Evolutionary conservation across 2,329 filamentous ascomycete genomes (phyloP).

Genomic region (Aspergillus fumigatiaffinis): DNA sequence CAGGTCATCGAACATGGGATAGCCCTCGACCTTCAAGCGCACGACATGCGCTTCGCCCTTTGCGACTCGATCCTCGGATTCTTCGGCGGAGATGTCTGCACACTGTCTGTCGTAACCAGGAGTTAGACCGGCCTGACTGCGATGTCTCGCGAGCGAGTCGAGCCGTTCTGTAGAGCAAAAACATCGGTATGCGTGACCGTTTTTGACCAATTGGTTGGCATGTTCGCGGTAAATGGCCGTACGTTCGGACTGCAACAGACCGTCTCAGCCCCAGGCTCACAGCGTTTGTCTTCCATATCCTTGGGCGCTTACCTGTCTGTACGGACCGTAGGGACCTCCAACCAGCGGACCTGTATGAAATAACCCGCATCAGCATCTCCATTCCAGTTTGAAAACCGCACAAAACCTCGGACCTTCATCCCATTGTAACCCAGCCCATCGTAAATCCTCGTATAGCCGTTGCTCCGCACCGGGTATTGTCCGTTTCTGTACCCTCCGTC

Average conservation of each 20-base stretch:
- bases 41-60: constrained; percentile 71
- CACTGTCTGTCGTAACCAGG: constrained; percentile 72
- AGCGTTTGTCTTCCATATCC: neutral
- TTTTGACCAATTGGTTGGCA: constrained; percentile 63
- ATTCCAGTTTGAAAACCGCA: neutral
- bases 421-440: constrained; percentile 88
- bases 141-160: constrained; percentile 60
- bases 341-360: constrained; percentile 63
- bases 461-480: constrained; percentile 76
- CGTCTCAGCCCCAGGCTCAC: neutral
- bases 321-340: constrained; percentile 78
- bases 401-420: constrained; percentile 67
- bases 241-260: constrained; percentile 64
- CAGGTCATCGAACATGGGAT: constrained; percentile 67
- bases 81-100: constrained; percentile 58
- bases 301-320: constrained; percentile 62
- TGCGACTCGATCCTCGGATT: constrained; percentile 67
- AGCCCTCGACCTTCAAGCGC: constrained; percentile 65
- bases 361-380: neutral
- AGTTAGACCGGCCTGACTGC: constrained; percentile 55
- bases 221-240: constrained; percentile 68
- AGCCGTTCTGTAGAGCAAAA: constrained; percentile 78
- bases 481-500: constrained; percentile 60
- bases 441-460: constrained; percentile 71
- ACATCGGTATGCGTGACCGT: constrained; percentile 81